These are phyloP conservation scores for Bertia moriformis DNA, from an alignment of 2,329 filamentous ascomycete species.

Conservation along the genomic window DNA sequence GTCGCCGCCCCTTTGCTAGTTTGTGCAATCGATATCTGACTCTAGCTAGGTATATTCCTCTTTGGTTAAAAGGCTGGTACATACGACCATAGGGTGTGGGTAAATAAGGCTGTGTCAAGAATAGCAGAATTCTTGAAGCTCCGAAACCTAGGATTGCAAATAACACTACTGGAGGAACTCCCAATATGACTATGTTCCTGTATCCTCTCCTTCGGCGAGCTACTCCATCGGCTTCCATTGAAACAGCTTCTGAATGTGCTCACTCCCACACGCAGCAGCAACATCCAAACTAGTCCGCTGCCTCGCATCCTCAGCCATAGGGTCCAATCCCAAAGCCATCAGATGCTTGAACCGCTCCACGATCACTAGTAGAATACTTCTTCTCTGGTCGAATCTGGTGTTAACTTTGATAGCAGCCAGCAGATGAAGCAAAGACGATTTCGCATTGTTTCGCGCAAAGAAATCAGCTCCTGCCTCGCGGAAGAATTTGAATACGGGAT, in stretches of 20 bases:
- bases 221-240: slow-evolving; percentile 5
- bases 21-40: too few relatives aligned
- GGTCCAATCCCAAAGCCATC: slow-evolving; percentile 5
- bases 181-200: too few relatives aligned
- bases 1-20: too few relatives aligned
- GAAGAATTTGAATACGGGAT: background rate
- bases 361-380: background rate
- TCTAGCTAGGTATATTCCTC: too few relatives aligned
- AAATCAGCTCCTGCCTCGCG: background rate
- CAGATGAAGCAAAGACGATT: background rate
- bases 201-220: too few relatives aligned
- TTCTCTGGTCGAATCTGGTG: background rate
- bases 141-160: too few relatives aligned
- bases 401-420: background rate
- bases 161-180: too few relatives aligned
- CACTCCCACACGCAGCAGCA: slow-evolving; percentile 6
- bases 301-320: slow-evolving; percentile 6
- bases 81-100: too few relatives aligned
- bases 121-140: too few relatives aligned
- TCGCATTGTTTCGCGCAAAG: background rate
- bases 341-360: slow-evolving; percentile 4
- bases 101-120: too few relatives aligned
- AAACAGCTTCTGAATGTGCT: slow-evolving; percentile 7
- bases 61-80: too few relatives aligned
- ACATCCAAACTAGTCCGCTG: slow-evolving; percentile 7